Evolutionary conservation across 371 early-diverging fungal species (phyloP).

Genomic region (Zychaea mexicana): DNA sequence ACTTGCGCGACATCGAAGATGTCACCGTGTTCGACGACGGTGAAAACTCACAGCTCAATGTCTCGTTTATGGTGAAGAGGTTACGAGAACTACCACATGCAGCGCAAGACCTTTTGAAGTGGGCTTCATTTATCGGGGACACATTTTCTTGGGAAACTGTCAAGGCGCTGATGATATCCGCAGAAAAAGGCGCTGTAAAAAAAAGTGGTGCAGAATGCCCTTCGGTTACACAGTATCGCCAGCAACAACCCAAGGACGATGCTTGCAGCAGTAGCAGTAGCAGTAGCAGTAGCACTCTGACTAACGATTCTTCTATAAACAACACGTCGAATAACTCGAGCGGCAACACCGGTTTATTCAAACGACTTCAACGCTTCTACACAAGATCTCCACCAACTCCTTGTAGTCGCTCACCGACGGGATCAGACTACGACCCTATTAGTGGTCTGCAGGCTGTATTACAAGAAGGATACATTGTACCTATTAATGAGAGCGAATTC

Average conservation of each 20-base stretch:
- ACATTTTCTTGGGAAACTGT: slow-evolving; percentile 50
- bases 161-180: too few relatives aligned
- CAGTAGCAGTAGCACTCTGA: too few relatives aligned
- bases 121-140: slow-evolving; percentile 48
- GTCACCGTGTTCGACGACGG: slow-evolving; percentile 13
- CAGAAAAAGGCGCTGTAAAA: too few relatives aligned
- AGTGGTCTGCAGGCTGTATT: slow-evolving; percentile 46
- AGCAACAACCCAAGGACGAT: too few relatives aligned
- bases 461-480: slow-evolving; percentile 49
- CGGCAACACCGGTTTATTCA: too few relatives aligned
- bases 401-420: neutral
- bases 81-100: slow-evolving; percentile 38
- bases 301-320: too few relatives aligned
- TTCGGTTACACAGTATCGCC: too few relatives aligned
- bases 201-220: too few relatives aligned
- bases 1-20: slow-evolving; percentile 30
- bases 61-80: slow-evolving; percentile 28
- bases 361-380: neutral
- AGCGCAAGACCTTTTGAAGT: slow-evolving; percentile 38
- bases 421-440: slow-evolving; percentile 27
- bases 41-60: slow-evolving; percentile 32
- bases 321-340: too few relatives aligned
- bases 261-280: too few relatives aligned
- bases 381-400: neutral
- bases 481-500: slow-evolving; percentile 41